These are phyloP conservation scores for Solanum megistacrolobum DNA, from an alignment of 257 asterid species.

Conservation along the genomic window DNA sequence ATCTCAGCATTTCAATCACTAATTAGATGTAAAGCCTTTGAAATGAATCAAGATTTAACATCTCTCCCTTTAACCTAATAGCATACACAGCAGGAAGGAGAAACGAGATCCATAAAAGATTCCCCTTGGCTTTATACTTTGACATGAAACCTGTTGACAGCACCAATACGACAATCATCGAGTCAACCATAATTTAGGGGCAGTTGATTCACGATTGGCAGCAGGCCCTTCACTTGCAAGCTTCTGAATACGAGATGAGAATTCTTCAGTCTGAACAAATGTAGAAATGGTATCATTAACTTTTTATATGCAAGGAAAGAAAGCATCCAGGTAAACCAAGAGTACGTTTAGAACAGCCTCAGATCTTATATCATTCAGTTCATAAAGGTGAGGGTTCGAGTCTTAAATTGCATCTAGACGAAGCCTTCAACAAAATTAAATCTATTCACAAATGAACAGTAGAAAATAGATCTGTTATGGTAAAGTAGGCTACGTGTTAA, in stretches of 20 bases:
- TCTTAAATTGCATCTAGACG: background rate
- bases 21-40: background rate
- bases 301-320: background rate
- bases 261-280: conserved; percentile 62
- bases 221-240: conserved; percentile 67
- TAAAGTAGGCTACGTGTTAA: background rate
- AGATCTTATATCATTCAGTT: background rate
- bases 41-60: background rate
- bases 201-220: conserved; percentile 31
- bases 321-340: background rate
- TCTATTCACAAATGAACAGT: background rate
- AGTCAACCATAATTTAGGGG: conserved; percentile 56
- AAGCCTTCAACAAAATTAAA: background rate
- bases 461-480: background rate
- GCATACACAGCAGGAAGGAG: background rate
- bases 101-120: background rate
- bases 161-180: conserved; percentile 7
- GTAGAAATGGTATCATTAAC: background rate
- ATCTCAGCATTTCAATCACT: background rate
- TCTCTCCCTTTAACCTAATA: background rate
- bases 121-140: background rate
- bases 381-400: background rate
- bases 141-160: background rate
- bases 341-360: background rate
- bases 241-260: conserved; percentile 72